Percentiles rank a stretch among this genome's conserved stretches.
These are phyloP conservation scores for Entoloma clypeatum DNA, from an alignment of 1,284 basidiomycete species.

Conservation along the genomic window DNA sequence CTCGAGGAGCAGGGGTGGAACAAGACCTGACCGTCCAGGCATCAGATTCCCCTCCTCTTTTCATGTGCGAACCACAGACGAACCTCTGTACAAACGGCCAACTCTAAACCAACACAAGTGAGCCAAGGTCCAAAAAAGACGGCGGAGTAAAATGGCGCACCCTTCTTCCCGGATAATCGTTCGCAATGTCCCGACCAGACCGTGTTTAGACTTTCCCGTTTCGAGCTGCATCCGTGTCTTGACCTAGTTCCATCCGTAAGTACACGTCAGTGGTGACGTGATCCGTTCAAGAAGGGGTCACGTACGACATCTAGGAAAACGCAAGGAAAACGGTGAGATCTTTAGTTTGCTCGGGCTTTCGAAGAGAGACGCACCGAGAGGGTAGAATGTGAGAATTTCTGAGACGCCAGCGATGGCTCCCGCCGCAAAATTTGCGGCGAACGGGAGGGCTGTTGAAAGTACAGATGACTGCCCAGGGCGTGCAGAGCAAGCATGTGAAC, in stretches of 20 bases:
- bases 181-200: slow-evolving; percentile 80
- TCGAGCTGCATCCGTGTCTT: slow-evolving; percentile 98
- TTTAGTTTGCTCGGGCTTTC: slow-evolving; percentile 4
- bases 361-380: slow-evolving; percentile 65
- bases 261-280: slow-evolving; percentile 9
- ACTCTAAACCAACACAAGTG: slow-evolving; percentile 42
- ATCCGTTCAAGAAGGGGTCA: slow-evolving; percentile 15
- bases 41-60: slow-evolving; percentile 5
- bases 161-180: slow-evolving; percentile 83
- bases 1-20: slow-evolving; percentile 92
- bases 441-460: slow-evolving; percentile 65
- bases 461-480: slow-evolving; percentile 3
- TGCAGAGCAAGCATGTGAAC: slow-evolving; percentile 13
- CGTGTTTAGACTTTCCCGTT: slow-evolving; percentile 70
- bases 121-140: slow-evolving; percentile 4
- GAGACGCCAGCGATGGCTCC: slow-evolving; percentile 87
- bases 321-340: background rate
- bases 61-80: background rate
- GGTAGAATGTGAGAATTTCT: slow-evolving; percentile 92
- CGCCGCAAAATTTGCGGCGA: slow-evolving; percentile 83
- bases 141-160: slow-evolving; percentile 40
- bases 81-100: slow-evolving; percentile 86
- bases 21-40: slow-evolving; percentile 54
- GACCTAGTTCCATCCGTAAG: slow-evolving; percentile 52
- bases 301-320: slow-evolving; percentile 56